phyloP scores from a whole-genome alignment of 306 rosid species.

The Geum urbanum region DNA sequence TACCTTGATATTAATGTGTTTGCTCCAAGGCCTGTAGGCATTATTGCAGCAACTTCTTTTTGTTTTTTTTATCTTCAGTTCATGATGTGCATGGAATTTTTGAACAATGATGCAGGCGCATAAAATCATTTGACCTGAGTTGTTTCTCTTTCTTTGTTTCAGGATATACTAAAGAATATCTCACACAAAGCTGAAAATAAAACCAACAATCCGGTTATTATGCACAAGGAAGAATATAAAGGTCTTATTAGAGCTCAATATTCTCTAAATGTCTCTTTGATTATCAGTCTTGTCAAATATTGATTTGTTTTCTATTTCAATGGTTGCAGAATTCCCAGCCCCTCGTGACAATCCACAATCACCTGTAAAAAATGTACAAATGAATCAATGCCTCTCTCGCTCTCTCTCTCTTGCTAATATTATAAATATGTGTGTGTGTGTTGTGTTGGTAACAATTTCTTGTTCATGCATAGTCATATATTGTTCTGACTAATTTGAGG shows the following conservation, averaged over 20 bases:
- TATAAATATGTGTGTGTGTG: too few species aligned
- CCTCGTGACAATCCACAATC: slow-evolving; percentile 36
- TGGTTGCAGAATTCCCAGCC: slow-evolving; percentile 41
- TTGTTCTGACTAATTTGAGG: slow-evolving; percentile 27
- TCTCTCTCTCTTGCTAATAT: not conserved
- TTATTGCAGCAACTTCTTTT: not conserved
- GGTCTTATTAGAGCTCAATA: slow-evolving; percentile 28
- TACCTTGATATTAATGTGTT: not conserved
- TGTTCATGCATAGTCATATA: not conserved
- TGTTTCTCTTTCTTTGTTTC: slow-evolving; percentile 32
- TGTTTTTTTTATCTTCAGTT: not conserved
- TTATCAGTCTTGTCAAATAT: not conserved
- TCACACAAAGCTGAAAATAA: slow-evolving; percentile 40
- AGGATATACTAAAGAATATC: slow-evolving; percentile 56
- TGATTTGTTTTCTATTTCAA: slow-evolving; percentile 12
- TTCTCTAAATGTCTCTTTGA: slow-evolving; percentile 14
- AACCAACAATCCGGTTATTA: slow-evolving; percentile 19
- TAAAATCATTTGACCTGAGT: slow-evolving; percentile 16
- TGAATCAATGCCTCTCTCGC: slow-evolving; percentile 15
- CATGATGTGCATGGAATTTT: not conserved
- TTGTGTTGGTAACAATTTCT: not conserved
- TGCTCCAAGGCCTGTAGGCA: not conserved
- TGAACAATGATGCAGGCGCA: slow-evolving; percentile 9
- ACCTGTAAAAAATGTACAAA: slow-evolving; percentile 49
- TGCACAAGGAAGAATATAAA: slow-evolving; percentile 34